phyloP scores from a whole-genome alignment of 2,329 filamentous ascomycete species.

The Diplodia seriata region DNA sequence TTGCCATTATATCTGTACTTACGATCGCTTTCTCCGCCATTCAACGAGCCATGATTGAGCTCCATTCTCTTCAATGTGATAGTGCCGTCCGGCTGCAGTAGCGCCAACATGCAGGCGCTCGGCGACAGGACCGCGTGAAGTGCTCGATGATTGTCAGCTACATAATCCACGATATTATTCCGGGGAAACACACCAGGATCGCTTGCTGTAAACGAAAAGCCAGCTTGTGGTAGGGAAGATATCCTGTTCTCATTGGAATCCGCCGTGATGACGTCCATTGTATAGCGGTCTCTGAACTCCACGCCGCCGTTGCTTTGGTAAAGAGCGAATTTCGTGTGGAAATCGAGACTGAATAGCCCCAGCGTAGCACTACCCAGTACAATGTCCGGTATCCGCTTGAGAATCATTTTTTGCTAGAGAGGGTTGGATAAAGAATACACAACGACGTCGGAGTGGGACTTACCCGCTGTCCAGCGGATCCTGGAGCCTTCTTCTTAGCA shows the following conservation, averaged over 20 bases:
- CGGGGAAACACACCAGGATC: conserved; percentile 63
- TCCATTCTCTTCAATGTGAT: conserved; percentile 53
- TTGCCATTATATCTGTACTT: background rate
- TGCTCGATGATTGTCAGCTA: conserved; percentile 33
- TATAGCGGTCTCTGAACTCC: conserved; percentile 78
- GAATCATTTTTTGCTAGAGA: conserved; percentile 47
- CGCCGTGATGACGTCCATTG: conserved; percentile 71
- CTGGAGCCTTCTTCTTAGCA: conserved; percentile 64
- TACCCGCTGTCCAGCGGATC: conserved; percentile 13
- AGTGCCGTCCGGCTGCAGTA: conserved; percentile 52
- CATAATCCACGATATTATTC: no score
- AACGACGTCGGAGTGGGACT: background rate
- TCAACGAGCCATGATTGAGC: conserved; percentile 44
- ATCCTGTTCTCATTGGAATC: conserved; percentile 70
- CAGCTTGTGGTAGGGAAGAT: conserved; percentile 75
- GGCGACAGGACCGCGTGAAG: conserved; percentile 56
- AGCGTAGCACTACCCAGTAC: conserved; percentile 74
- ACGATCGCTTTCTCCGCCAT: conserved; percentile 35
- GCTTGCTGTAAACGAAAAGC: conserved; percentile 73
- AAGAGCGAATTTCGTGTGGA: conserved; percentile 74
- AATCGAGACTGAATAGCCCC: conserved; percentile 69
- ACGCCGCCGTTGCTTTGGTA: conserved; percentile 81
- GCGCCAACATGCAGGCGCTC: conserved; percentile 55
- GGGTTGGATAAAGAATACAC: conserved; percentile 27
- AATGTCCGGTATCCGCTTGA: conserved; percentile 69